Percentiles rank a stretch among this genome's conserved stretches.
These are phyloP conservation scores for Balansia obtecta DNA, from an alignment of 2,329 filamentous ascomycete genomes.

Conservation along the genomic window DNA sequence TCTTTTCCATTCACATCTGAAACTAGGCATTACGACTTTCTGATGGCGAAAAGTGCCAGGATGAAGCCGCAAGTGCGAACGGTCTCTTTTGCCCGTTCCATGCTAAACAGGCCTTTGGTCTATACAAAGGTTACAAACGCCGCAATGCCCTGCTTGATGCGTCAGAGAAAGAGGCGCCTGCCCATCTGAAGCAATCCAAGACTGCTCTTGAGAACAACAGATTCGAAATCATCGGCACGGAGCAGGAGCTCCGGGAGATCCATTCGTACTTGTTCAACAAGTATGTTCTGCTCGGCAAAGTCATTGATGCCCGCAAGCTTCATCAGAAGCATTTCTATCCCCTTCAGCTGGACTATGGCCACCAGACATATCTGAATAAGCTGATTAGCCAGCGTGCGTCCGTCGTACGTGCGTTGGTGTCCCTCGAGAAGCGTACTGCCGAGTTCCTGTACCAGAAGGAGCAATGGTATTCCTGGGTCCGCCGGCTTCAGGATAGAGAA, in stretches of 20 bases:
- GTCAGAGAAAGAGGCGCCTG: slow-evolving; percentile 9
- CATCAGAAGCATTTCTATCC: slow-evolving; percentile 16
- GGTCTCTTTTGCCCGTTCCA: slow-evolving; percentile 15
- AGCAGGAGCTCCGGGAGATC: slow-evolving; percentile 7
- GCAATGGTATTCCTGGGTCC: slow-evolving; percentile 14
- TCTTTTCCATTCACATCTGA: background rate
- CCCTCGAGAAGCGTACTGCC: slow-evolving; percentile 9
- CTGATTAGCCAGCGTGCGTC: slow-evolving; percentile 13
- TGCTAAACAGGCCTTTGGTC: slow-evolving; percentile 11
- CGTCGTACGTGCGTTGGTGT: slow-evolving; percentile 9
- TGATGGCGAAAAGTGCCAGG: slow-evolving; percentile 46
- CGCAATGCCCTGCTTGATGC: slow-evolving; percentile 14
- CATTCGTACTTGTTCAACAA: slow-evolving; percentile 13
- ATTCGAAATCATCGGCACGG: slow-evolving; percentile 9
- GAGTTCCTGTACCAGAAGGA: slow-evolving; percentile 13
- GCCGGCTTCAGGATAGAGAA: slow-evolving; percentile 12
- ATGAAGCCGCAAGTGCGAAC: slow-evolving; percentile 25
- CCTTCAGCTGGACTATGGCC: slow-evolving; percentile 13
- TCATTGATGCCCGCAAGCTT: slow-evolving; percentile 15
- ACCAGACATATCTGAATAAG: slow-evolving; percentile 15
- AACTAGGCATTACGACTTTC: background rate
- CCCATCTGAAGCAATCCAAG: slow-evolving; percentile 6
- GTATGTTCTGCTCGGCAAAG: slow-evolving; percentile 11
- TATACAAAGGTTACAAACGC: slow-evolving; percentile 16
- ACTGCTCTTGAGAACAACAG: slow-evolving; percentile 13